Percentiles rank a stretch among this genome's conserved stretches.
Evolutionary conservation across 139 green algal species (phyloP).

Genomic region (Pedinophyceae sp.): DNA sequence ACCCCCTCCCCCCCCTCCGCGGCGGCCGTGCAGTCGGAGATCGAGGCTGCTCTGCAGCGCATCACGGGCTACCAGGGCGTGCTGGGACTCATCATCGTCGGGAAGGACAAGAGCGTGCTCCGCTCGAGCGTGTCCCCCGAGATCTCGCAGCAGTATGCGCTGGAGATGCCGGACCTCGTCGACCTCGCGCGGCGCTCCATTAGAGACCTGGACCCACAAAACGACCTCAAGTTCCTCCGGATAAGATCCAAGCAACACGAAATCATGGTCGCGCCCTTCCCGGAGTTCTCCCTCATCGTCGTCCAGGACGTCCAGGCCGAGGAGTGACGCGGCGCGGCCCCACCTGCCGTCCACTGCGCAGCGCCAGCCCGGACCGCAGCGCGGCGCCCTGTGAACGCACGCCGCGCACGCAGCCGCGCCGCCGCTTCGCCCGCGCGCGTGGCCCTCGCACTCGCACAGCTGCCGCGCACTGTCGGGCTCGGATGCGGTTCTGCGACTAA

Average conservation of each 20-base stretch:
- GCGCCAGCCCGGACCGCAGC: no score
- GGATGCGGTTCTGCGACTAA: no score
- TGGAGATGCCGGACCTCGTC: neutral
- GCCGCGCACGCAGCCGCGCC: no score
- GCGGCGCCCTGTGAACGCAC: no score
- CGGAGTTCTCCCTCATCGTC: slow-evolving; percentile 22
- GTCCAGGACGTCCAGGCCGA: slow-evolving; percentile 13
- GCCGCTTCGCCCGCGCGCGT: no score
- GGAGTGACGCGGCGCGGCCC: no score
- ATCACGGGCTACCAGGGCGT: slow-evolving; percentile 20
- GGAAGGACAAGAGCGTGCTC: no score
- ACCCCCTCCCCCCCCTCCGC: no score
- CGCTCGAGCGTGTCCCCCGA: neutral
- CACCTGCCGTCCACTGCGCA: no score
- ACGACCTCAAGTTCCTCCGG: slow-evolving; percentile 23
- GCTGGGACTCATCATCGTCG: no score
- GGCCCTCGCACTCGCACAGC: no score
- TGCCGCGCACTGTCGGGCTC: no score
- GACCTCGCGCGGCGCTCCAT: neutral
- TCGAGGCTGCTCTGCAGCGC: slow-evolving; percentile 16
- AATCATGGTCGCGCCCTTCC: slow-evolving; percentile 19
- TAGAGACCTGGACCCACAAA: slow-evolving; percentile 5
- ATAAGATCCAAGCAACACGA: slow-evolving; percentile 14
- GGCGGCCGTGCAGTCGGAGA: slow-evolving; percentile 18
- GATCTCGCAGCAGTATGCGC: neutral